Percentiles rank a stretch among this genome's conserved stretches.
Evolutionary conservation across 2,329 filamentous ascomycete genomes (phyloP).

Genomic region (Fusarium floridanum): DNA sequence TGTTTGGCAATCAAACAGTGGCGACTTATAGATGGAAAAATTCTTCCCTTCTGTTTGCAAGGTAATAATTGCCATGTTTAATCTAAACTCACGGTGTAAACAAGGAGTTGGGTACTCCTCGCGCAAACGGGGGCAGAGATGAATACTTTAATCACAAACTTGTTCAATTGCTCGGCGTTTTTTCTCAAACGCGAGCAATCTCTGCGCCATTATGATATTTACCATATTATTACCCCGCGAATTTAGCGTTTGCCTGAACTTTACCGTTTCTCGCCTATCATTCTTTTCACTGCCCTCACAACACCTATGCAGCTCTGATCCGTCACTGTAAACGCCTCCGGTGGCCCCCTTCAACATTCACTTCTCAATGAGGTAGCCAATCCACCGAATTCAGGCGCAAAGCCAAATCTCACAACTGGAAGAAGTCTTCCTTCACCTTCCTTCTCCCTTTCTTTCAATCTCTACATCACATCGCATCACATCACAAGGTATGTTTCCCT

Average conservation of each 20-base stretch:
- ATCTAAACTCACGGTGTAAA: background rate
- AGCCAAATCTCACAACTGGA: background rate
- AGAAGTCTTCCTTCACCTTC: background rate
- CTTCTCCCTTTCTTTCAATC: background rate
- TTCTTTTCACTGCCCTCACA: background rate
- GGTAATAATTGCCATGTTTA: background rate
- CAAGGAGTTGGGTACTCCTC: background rate
- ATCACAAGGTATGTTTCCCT: background rate
- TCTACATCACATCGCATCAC: background rate
- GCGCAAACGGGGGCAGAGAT: background rate
- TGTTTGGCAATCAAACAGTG: background rate
- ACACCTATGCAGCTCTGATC: constrained; percentile 4
- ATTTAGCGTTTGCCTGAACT: background rate
- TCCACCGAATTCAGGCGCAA: background rate
- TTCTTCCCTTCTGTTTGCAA: background rate
- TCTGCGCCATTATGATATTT: background rate
- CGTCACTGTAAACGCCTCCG: background rate
- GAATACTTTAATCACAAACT: background rate
- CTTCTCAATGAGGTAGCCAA: background rate
- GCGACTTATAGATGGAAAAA: background rate
- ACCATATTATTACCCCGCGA: background rate
- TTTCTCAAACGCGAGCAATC: constrained; percentile 8
- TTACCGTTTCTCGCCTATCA: background rate
- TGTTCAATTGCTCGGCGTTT: background rate
- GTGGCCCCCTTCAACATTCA: background rate